Evolutionary conservation across 768 basidiomycete genomes (phyloP).

Genomic region (Suillus clintonianus): DNA sequence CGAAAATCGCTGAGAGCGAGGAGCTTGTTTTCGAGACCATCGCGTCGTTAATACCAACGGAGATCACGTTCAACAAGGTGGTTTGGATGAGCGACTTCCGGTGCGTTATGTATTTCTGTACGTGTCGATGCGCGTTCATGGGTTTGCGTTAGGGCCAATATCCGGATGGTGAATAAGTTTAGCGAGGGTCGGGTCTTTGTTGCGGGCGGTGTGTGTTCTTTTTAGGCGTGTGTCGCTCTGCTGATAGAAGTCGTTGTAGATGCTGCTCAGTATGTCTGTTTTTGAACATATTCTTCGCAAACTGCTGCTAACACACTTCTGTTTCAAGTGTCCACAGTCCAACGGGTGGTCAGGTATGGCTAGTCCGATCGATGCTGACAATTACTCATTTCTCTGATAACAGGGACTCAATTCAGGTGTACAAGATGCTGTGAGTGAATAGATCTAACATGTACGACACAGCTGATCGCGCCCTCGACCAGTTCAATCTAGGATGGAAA

Average conservation of each 20-base stretch:
- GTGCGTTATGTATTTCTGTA: too few relatives aligned
- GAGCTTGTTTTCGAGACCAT: too few relatives aligned
- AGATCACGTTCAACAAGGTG: too few relatives aligned
- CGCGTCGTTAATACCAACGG: too few relatives aligned
- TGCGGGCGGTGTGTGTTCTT: background rate
- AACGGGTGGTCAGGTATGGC: background rate
- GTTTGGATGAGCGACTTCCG: too few relatives aligned
- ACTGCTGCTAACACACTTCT: background rate
- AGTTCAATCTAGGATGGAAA: slow-evolving; percentile 28
- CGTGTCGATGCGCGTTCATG: too few relatives aligned
- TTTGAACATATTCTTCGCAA: background rate
- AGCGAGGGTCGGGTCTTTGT: too few relatives aligned
- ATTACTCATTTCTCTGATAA: background rate
- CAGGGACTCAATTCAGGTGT: slow-evolving; percentile 40
- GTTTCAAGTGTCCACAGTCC: background rate
- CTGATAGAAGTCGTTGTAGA: background rate
- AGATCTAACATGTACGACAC: background rate
- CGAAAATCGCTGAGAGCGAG: too few relatives aligned
- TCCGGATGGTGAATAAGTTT: too few relatives aligned
- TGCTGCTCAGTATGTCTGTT: background rate
- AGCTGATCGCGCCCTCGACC: background rate
- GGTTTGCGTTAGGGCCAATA: too few relatives aligned
- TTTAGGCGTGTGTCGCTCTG: background rate
- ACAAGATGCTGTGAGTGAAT: slow-evolving; percentile 39
- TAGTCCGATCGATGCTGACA: background rate